Conservation (phyloP, 306 rosid genomes). For the Citrullus amarus region DNA sequence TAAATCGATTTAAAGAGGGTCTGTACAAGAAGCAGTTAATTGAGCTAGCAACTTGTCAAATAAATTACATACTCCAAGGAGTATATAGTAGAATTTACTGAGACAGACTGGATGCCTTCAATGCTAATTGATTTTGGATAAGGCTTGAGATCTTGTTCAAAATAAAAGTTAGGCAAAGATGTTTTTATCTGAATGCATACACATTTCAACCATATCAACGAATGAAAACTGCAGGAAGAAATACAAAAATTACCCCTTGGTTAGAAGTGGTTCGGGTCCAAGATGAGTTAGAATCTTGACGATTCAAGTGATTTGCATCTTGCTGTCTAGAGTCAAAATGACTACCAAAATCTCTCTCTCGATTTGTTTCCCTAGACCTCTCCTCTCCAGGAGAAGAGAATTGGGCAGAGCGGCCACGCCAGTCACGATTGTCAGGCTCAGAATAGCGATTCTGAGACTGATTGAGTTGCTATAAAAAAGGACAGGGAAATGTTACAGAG, state of each 20-base stretch:
- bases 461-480: slow-evolving; percentile 35
- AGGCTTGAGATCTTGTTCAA: background rate
- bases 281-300: slow-evolving; percentile 52
- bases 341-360: slow-evolving; percentile 54
- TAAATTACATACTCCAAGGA: background rate
- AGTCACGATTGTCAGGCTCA: slow-evolving; percentile 85
- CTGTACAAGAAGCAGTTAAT: background rate
- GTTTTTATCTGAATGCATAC: background rate
- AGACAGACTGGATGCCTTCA: background rate
- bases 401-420: slow-evolving; percentile 83
- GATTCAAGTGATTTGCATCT: slow-evolving; percentile 39
- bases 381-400: slow-evolving; percentile 52
- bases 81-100: background rate
- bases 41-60: background rate
- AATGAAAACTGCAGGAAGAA: background rate
- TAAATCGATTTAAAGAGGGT: background rate
- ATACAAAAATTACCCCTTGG: slow-evolving; percentile 46
- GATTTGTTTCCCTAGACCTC: slow-evolving; percentile 53
- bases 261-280: slow-evolving; percentile 24
- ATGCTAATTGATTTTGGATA: background rate
- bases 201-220: background rate
- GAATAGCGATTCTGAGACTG: slow-evolving; percentile 55
- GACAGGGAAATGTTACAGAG: background rate
- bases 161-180: background rate
- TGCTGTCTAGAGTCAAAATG: slow-evolving; percentile 44